Percentiles rank a stretch among this genome's conserved stretches.
phyloP scores from a whole-genome alignment of 176 grass and related monocot species.

The Oryza glumipatula region DNA sequence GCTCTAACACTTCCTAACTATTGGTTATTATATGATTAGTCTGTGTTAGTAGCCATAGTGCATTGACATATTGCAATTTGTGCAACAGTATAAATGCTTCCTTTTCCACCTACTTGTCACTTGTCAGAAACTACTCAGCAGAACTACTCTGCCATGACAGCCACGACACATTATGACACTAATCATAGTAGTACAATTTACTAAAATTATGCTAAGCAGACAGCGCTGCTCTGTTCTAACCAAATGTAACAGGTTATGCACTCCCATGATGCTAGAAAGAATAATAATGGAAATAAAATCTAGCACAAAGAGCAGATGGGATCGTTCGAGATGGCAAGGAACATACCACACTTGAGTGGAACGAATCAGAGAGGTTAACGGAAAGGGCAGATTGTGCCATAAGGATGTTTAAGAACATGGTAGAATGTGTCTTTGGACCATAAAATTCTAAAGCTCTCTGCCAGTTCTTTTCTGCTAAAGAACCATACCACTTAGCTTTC shows the following conservation, averaged over 20 bases:
- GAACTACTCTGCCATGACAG: constrained; percentile 5
- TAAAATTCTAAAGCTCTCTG: constrained; percentile 82
- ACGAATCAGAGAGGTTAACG: constrained; percentile 56
- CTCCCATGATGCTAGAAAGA: constrained; percentile 19
- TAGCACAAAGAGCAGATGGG: constrained; percentile 21
- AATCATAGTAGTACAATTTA: constrained; percentile 18
- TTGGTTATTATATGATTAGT: not conserved
- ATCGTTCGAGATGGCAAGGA: constrained; percentile 11
- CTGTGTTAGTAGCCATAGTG: not conserved
- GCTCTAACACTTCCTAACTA: not conserved
- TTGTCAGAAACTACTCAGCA: not conserved
- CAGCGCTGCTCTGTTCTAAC: not conserved
- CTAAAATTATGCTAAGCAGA: not conserved
- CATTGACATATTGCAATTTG: not conserved
- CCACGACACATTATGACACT: not conserved
- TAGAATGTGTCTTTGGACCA: constrained; percentile 79
- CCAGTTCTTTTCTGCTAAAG: constrained; percentile 88
- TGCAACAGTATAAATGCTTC: not conserved
- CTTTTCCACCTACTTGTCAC: not conserved
- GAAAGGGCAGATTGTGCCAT: constrained; percentile 78
- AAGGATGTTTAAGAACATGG: constrained; percentile 91
- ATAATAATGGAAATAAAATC: not conserved
- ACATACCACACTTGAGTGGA: constrained; percentile 73
- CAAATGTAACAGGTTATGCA: constrained; percentile 12
- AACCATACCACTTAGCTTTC: constrained; percentile 89